Conservation (phyloP, 176 grass and related monocot genomes). For the Elaeis guineensis region DNA sequence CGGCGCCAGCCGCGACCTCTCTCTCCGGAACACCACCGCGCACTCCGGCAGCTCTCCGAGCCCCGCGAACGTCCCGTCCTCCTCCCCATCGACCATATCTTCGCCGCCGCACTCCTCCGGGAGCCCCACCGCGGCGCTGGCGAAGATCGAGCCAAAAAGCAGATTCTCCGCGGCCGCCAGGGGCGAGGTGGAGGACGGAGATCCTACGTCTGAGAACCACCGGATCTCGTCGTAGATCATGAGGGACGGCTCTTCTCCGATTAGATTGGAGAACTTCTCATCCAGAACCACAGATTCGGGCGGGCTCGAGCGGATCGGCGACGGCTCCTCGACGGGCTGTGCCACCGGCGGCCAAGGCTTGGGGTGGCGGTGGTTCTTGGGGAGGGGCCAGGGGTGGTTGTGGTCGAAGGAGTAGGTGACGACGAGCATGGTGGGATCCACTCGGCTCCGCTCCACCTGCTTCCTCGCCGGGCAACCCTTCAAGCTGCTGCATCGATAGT, state of each 20-base stretch:
- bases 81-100: conserved; percentile 29
- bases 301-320: neutral
- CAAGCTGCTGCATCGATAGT: conserved; percentile 88
- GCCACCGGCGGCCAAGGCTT: conserved; percentile 2
- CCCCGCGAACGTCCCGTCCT: conserved; percentile 65
- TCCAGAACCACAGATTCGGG: no score
- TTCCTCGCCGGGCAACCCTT: conserved; percentile 94
- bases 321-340: neutral
- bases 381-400: conserved; percentile 59
- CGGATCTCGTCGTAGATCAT: conserved; percentile 11
- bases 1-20: conserved; percentile 21
- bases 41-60: conserved; percentile 79
- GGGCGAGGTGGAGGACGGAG: conserved; percentile 37
- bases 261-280: no score
- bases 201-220: conserved; percentile 60
- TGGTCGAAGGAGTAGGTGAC: conserved; percentile 92
- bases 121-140: conserved; percentile 22
- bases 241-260: no score
- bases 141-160: conserved; percentile 49
- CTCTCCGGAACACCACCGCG: conserved; percentile 67
- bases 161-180: conserved; percentile 33
- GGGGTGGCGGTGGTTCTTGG: conserved; percentile 45
- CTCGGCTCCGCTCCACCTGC: conserved; percentile 81
- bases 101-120: conserved; percentile 40
- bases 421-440: conserved; percentile 62